Conservation (phyloP, 805 yeast genomes). For the Candida tallmaniae region DNA sequence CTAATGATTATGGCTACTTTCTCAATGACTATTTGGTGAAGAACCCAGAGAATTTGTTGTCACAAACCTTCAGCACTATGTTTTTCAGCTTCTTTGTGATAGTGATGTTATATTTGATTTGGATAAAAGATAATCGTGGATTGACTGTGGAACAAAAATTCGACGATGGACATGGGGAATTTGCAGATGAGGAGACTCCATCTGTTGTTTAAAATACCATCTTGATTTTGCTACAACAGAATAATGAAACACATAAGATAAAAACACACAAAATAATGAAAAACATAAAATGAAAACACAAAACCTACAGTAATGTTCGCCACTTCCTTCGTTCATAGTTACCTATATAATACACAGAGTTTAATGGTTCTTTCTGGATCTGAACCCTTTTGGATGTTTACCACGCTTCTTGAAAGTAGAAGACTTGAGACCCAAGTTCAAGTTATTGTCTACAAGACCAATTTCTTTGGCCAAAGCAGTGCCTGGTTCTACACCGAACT, state of each 20-base stretch:
- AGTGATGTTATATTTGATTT: slow-evolving; percentile 19
- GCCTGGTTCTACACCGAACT: slow-evolving; percentile 74
- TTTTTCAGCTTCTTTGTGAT: slow-evolving; percentile 11
- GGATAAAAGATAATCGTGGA: slow-evolving; percentile 29
- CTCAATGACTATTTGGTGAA: slow-evolving; percentile 2
- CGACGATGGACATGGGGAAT: slow-evolving; percentile 5
- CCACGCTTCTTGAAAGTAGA: slow-evolving; percentile 6
- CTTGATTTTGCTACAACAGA: too few relatives aligned
- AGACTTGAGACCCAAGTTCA: slow-evolving; percentile 18
- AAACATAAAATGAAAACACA: too few relatives aligned
- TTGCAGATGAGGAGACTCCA: slow-evolving; percentile 1
- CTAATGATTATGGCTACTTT: neutral
- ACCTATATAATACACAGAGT: too few relatives aligned
- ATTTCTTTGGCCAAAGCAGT: slow-evolving; percentile 65
- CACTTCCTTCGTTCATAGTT: too few relatives aligned
- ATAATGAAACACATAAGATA: too few relatives aligned
- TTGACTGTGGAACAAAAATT: slow-evolving; percentile 19
- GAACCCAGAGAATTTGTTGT: slow-evolving; percentile 1
- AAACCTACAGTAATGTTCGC: too few relatives aligned
- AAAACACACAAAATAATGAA: too few relatives aligned
- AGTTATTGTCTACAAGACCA: slow-evolving; percentile 45
- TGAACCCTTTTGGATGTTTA: slow-evolving; percentile 2
- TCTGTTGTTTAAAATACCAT: too few relatives aligned
- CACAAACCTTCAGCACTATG: slow-evolving; percentile 11
- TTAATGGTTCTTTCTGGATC: too few relatives aligned